Evolutionary conservation across 2,329 filamentous ascomycete genomes (phyloP).

Genomic region (Hysterium pulicare): DNA sequence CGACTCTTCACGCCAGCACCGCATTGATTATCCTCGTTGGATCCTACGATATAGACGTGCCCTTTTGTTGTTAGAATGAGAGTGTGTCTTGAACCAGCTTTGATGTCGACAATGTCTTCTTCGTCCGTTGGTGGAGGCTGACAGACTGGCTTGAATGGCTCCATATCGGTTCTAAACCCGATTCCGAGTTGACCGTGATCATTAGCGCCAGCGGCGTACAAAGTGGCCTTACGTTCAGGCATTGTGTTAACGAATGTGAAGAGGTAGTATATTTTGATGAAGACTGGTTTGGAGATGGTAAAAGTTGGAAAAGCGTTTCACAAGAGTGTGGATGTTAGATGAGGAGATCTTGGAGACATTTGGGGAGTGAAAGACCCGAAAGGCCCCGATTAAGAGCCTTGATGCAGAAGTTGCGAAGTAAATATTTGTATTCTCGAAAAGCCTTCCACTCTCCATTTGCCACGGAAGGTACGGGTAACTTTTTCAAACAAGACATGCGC

Average conservation of each 20-base stretch:
- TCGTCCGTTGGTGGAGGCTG: conserved; percentile 5
- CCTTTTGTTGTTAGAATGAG: conserved; percentile 63
- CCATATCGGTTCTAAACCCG: conserved; percentile 41
- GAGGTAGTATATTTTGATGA: background rate
- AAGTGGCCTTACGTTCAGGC: conserved; percentile 4
- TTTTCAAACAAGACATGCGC: too few species aligned
- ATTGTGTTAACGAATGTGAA: conserved; percentile 1
- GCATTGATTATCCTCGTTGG: conserved; percentile 50
- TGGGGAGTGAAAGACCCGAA: too few species aligned
- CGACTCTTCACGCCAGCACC: conserved; percentile 15
- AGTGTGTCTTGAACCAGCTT: conserved; percentile 83
- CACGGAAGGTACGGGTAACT: too few species aligned
- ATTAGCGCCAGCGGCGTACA: conserved; percentile 53
- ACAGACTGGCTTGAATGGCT: conserved; percentile 20
- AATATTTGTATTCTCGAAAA: too few species aligned
- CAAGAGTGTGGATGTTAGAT: too few species aligned
- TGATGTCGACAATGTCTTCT: conserved; percentile 34
- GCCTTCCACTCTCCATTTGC: too few species aligned
- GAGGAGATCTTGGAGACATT: too few species aligned
- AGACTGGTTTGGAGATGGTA: conserved; percentile 1
- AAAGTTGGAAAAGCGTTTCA: background rate
- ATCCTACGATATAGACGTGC: conserved; percentile 63
- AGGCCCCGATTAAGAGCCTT: too few species aligned
- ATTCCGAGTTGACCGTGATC: conserved; percentile 52
- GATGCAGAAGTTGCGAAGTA: too few species aligned